Conservation (phyloP, 768 basidiomycete genomes). For the Suillus variegatus region DNA sequence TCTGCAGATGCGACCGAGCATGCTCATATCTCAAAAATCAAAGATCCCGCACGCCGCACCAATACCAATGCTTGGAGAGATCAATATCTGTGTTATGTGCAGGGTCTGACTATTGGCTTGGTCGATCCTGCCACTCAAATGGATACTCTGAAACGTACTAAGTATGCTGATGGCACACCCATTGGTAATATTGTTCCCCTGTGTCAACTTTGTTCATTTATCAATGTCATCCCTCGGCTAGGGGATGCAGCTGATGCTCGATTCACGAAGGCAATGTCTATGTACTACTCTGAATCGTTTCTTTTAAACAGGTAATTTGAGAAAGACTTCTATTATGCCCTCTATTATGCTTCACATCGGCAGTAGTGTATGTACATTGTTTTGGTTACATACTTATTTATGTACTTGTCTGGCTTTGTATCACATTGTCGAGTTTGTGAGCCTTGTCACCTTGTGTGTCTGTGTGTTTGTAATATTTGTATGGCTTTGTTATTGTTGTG, state of each 20-base stretch:
- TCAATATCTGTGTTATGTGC: neutral
- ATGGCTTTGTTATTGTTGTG: neutral
- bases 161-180: constrained; percentile 14
- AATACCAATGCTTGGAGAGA: neutral
- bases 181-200: constrained; percentile 32
- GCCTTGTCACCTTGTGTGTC: too few relatives aligned
- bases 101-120: neutral
- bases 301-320: constrained; percentile 35
- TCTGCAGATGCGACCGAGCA: too few relatives aligned
- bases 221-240: constrained; percentile 31
- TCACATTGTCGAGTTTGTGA: too few relatives aligned
- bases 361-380: neutral
- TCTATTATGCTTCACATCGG: neutral
- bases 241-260: constrained; percentile 23
- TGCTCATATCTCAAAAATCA: too few relatives aligned
- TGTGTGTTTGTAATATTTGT: too few relatives aligned
- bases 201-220: constrained; percentile 19
- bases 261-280: constrained; percentile 25
- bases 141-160: constrained; percentile 22
- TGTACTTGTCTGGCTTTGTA: too few relatives aligned
- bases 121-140: constrained; percentile 15
- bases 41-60: too few relatives aligned
- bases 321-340: constrained; percentile 28
- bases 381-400: too few relatives aligned
- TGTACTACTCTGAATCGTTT: constrained; percentile 21